These are phyloP conservation scores for Rhododendron mucronatum DNA, from an alignment of 148 eudicot genomes.

Conservation along the genomic window DNA sequence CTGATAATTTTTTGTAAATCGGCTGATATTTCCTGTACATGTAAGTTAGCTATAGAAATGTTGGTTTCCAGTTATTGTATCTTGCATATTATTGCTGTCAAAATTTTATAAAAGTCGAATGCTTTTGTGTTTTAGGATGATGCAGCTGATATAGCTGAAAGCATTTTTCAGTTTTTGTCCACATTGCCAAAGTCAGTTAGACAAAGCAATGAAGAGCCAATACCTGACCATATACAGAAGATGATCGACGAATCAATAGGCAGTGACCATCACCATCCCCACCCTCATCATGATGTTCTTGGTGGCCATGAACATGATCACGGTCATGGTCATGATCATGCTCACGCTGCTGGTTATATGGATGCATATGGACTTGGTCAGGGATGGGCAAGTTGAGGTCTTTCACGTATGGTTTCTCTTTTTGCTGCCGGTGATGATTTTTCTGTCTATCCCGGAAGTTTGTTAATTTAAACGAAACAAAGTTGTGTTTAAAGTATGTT, in stretches of 20 bases:
- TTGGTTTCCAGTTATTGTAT: not conserved
- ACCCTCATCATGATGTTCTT: conserved; percentile 21
- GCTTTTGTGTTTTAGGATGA: conserved; percentile 47
- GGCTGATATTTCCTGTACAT: not conserved
- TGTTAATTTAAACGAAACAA: not conserved
- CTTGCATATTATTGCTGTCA: conserved; percentile 3
- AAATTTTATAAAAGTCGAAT: not conserved
- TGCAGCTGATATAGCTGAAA: conserved; percentile 61
- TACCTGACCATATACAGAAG: conserved; percentile 62
- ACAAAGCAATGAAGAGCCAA: conserved; percentile 44
- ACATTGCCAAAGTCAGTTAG: conserved; percentile 59
- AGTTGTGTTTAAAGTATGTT: not conserved
- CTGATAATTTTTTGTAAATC: not conserved
- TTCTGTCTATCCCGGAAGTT: not conserved
- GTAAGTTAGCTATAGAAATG: not conserved
- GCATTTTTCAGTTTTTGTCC: conserved; percentile 52
- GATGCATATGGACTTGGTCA: conserved; percentile 51
- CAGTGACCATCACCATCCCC: conserved; percentile 32
- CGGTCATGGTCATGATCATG: conserved; percentile 29
- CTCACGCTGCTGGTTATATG: conserved; percentile 27
- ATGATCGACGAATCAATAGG: conserved; percentile 43
- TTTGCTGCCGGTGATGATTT: not conserved
- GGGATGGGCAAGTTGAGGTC: conserved; percentile 34
- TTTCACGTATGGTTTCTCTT: not conserved
- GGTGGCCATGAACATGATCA: conserved; percentile 19